Conservation (phyloP, 371 early-diverging fungal genomes). For the Rhizomucor pusillus region DNA sequence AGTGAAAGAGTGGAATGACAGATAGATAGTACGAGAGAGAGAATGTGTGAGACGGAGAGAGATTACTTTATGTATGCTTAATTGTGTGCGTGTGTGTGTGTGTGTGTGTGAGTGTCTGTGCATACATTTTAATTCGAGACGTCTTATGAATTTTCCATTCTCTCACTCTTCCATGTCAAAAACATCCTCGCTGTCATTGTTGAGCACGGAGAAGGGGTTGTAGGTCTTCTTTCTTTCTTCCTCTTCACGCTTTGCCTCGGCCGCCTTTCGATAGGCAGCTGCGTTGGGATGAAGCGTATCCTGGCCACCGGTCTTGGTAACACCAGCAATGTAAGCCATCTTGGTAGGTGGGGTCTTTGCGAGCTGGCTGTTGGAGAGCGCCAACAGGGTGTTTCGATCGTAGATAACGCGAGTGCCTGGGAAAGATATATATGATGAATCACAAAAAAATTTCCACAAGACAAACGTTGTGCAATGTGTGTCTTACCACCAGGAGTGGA, state of each 20-base stretch:
- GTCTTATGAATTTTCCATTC: no score
- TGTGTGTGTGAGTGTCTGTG: no score
- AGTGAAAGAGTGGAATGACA: no score
- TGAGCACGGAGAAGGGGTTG: slow-evolving; percentile 42
- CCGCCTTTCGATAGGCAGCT: slow-evolving; percentile 28
- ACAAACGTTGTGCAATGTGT: not conserved
- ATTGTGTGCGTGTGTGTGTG: no score
- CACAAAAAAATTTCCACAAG: slow-evolving; percentile 1
- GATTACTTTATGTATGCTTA: no score
- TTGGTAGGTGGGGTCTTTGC: slow-evolving; percentile 61
- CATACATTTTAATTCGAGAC: no score
- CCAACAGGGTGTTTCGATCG: slow-evolving; percentile 62
- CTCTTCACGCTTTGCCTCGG: slow-evolving; percentile 41
- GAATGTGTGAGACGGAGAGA: no score
- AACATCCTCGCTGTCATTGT: slow-evolving; percentile 19
- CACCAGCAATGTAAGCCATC: slow-evolving; percentile 63
- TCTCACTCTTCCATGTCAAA: slow-evolving; percentile 23
- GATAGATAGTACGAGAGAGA: no score
- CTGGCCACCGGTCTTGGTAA: slow-evolving; percentile 40
- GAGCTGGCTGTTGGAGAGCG: slow-evolving; percentile 63
- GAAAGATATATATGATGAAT: not conserved
- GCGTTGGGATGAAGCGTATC: slow-evolving; percentile 17
- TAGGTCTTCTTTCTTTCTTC: slow-evolving; percentile 44
- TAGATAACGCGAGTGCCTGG: slow-evolving; percentile 64
- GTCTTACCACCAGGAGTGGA: slow-evolving; percentile 59